These are phyloP conservation scores for Sarcomyxa edulis DNA, from an alignment of 768 basidiomycete species.

Conservation along the genomic window DNA sequence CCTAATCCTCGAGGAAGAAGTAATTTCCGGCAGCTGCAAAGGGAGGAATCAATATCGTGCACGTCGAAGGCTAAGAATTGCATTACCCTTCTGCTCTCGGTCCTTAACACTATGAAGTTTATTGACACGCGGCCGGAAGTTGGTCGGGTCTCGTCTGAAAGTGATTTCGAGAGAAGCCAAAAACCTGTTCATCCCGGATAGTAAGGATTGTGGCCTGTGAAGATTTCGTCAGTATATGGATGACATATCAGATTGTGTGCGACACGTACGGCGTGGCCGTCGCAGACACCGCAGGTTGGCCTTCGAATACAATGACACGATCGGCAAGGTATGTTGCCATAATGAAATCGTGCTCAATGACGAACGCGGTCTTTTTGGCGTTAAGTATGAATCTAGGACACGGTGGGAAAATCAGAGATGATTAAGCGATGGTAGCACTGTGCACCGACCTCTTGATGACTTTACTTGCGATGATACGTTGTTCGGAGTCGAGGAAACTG, in stretches of 20 bases:
- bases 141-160: constrained; percentile 96
- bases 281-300: constrained; percentile 79
- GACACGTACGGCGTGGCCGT: constrained; percentile 81
- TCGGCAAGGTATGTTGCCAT: constrained; percentile 99
- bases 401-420: neutral
- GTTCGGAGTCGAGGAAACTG: constrained; percentile 96
- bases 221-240: constrained; percentile 2
- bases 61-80: constrained; percentile 18
- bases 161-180: constrained; percentile 94
- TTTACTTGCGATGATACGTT: constrained; percentile 97
- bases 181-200: constrained; percentile 98
- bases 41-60: constrained; percentile 1
- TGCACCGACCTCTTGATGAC: constrained; percentile 85
- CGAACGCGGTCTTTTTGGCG: constrained; percentile 95
- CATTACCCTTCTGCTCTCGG: constrained; percentile 82
- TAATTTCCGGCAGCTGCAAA: constrained; percentile 72
- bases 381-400: constrained; percentile 79
- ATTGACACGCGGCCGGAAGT: constrained; percentile 86
- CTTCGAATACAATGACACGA: constrained; percentile 91
- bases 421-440: constrained; percentile 5
- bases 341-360: constrained; percentile 99
- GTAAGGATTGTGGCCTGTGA: constrained; percentile 81
- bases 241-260: no score
- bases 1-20: constrained; percentile 89
- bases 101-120: constrained; percentile 84